Conservation (phyloP, 805 yeast species). For the Sugiyamaella boreocaroliniensis region DNA sequence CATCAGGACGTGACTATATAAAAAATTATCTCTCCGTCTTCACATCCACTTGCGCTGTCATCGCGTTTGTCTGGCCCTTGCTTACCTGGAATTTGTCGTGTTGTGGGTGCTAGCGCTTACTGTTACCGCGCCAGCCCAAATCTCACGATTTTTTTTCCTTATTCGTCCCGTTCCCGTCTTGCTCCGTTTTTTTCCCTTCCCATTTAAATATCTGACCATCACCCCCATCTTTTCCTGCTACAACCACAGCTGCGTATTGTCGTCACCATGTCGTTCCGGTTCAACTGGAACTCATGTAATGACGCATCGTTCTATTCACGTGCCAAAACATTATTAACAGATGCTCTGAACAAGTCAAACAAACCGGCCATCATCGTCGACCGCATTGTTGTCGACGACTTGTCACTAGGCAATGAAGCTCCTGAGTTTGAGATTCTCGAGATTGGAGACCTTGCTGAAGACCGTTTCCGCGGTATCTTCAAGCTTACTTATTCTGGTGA, state of each 20-base stretch:
- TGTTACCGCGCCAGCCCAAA: no score
- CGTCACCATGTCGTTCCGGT: slow-evolving; percentile 41
- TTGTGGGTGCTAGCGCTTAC: no score
- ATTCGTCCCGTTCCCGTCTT: neutral
- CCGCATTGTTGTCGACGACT: slow-evolving; percentile 54
- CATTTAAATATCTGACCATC: neutral
- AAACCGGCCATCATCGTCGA: slow-evolving; percentile 33
- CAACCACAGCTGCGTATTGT: neutral
- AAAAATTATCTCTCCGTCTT: no score
- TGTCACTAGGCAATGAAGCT: slow-evolving; percentile 66
- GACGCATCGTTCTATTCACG: slow-evolving; percentile 55
- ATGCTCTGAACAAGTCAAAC: slow-evolving; percentile 28
- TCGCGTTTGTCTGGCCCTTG: no score
- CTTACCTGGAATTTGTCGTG: no score
- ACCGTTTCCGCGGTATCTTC: slow-evolving; percentile 53
- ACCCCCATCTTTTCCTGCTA: neutral
- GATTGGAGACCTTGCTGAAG: slow-evolving; percentile 61
- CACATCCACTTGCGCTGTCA: no score
- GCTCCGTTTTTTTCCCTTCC: neutral
- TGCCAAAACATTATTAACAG: slow-evolving; percentile 40
- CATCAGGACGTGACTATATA: no score
- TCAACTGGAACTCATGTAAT: slow-evolving; percentile 74
- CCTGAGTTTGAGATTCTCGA: slow-evolving; percentile 71
- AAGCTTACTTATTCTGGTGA: slow-evolving; percentile 68
- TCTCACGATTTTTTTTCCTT: no score